phyloP scores from a whole-genome alignment of 176 grass and related monocot genomes.

The Hordeum marinum region DNA sequence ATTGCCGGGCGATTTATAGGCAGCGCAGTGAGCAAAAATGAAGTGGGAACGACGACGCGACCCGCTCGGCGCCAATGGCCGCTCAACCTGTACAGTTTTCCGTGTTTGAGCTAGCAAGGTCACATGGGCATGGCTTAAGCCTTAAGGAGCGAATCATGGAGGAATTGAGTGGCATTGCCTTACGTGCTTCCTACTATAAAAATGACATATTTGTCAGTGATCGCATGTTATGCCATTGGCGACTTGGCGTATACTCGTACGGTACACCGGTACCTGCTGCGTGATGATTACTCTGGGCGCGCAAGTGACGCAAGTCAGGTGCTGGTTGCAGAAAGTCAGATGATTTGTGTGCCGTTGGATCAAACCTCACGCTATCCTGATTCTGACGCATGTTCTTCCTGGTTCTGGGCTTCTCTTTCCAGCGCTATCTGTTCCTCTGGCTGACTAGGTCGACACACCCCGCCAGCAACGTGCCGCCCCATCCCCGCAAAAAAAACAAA shows the following conservation, averaged over 20 bases:
- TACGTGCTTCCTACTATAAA: constrained; percentile 27
- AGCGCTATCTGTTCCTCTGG: too few species aligned
- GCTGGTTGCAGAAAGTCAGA: neutral
- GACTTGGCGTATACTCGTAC: constrained; percentile 25
- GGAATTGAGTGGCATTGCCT: neutral
- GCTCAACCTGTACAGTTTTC: constrained; percentile 11
- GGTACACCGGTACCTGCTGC: neutral
- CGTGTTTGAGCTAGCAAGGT: constrained; percentile 10
- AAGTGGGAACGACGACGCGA: neutral
- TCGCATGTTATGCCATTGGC: neutral
- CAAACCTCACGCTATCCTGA: neutral
- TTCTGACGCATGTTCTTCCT: neutral
- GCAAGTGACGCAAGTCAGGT: neutral
- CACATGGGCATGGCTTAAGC: constrained; percentile 32
- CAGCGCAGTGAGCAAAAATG: neutral
- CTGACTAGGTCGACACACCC: neutral
- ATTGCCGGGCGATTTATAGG: constrained; percentile 38
- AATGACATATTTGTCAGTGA: constrained; percentile 13
- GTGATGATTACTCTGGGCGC: constrained; percentile 10
- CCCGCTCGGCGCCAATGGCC: neutral
- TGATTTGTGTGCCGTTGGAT: neutral
- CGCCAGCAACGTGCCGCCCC: neutral
- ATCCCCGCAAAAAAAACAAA: too few species aligned
- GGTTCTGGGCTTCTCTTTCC: neutral
- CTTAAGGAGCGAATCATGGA: constrained; percentile 21